Conservation (phyloP, 176 grass and related monocot species). For the Pharus latifolius region DNA sequence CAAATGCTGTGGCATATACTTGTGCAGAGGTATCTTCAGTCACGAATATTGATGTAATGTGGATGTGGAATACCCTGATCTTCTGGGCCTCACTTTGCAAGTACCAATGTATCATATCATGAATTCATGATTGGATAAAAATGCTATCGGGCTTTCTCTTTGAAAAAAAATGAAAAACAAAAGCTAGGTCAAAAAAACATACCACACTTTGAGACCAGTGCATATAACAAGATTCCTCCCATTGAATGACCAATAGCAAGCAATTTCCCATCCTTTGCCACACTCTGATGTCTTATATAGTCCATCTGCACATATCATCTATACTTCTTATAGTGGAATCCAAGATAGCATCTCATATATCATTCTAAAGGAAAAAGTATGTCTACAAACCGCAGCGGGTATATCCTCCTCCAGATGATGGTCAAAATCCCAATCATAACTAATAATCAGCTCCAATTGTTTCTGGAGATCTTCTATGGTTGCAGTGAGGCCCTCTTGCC, state of each 20-base stretch:
- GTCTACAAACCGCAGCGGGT: constrained; percentile 72
- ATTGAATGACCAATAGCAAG: constrained; percentile 94
- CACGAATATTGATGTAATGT: neutral
- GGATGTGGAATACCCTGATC: neutral
- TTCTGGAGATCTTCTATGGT: constrained; percentile 88
- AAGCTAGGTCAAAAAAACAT: constrained; percentile 17
- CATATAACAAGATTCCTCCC: constrained; percentile 86
- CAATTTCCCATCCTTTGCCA: constrained; percentile 71
- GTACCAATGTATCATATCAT: neutral
- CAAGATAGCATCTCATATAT: neutral
- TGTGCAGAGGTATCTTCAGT: neutral
- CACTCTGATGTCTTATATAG: constrained; percentile 72
- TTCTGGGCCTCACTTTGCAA: neutral
- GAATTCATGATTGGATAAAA: neutral
- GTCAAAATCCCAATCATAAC: constrained; percentile 95
- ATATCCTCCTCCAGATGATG: constrained; percentile 94
- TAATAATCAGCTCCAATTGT: constrained; percentile 73
- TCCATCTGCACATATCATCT: constrained; percentile 47
- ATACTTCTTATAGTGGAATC: neutral
- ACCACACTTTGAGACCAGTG: constrained; percentile 84
- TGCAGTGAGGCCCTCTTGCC: constrained; percentile 66
- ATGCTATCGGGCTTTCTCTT: neutral
- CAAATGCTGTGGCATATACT: neutral
- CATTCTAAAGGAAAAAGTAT: constrained; percentile 14
- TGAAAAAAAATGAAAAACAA: constrained; percentile 2